Base-by-base conservation (phyloP, 2,329 filamentous ascomycete genomes). In the Aspergillus sclerotialis region DNA sequence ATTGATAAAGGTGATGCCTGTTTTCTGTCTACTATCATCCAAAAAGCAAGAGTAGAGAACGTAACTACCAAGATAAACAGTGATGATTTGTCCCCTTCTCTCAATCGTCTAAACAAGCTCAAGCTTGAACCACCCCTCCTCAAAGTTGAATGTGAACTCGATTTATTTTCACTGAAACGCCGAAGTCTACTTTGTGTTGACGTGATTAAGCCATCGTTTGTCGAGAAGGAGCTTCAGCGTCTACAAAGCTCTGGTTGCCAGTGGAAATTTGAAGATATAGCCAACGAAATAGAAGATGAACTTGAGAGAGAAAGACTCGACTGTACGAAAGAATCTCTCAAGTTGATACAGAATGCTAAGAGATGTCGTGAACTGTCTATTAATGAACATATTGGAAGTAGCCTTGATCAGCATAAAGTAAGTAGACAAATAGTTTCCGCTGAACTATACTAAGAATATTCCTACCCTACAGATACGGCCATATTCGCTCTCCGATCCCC, bases 101-200 rank as follows among this genome's bases (percentile, higher is more conserved):
- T 36, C 41, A 35, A 35, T 36, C 45, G 28, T 12, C 48, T 50
- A 32, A 34, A 41, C 19, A 30, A 48, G 11, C 33, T 67, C 24
- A 73, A 67, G 40, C 37, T 66, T 7, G 69, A 74, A 33, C 36
- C 63, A 23, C 71, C 73, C 3, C 32, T 75, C 0, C 52, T 75
- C 5, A 35, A n/a, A 3, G 59, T 55, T 3, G 61, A 69, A 17
- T 53, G 62, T 2, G 69, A 69, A 33, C 64, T 69, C 40, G 56
- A 62, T 1, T 40, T 69, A 2, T 41, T 48, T 0, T 72, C 67
- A 61, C 61, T 66, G 2, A 38, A 44, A 11, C 28, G 11, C 0
- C 52, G 27, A 14, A 13, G 37, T 9, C 17, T 14, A 16, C 40
- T 43, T 23, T 4, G 16, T 3, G 18, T 14, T 1, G 9, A 34